Evolutionary conservation across 2,329 filamentous ascomycete species (phyloP), one percentile per base, ranked within the genome.

Genomic region (Talaromyces sp.): DNA sequence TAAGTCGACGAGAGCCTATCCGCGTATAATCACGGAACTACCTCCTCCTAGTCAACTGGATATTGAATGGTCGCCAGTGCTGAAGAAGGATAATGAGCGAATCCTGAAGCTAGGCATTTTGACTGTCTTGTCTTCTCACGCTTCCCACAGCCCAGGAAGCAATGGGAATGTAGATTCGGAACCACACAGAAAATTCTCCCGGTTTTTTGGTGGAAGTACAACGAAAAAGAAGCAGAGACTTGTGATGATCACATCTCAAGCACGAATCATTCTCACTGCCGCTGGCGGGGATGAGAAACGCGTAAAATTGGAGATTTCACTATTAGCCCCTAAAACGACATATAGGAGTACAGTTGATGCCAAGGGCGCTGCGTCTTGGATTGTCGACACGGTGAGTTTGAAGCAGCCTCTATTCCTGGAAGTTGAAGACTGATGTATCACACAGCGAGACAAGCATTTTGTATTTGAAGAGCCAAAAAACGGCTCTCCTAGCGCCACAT

Each of bases 1-100:
- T 36, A 71, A 74, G 35, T 76, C 61, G 48, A 65, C 78, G 25
- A 80, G 91, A 57, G 81, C 84, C 9, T 88, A 91, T 21, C 82
- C 89, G 1, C 82, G 91, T 61, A 86, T 97, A 60, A 95, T 99
- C 61, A 97, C 94, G 1, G 94, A 99, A 72, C 81, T 99, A 9
- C 91, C 94, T 15, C 93, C 94, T n/a, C 94, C 94, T 0, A 96
- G 89, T 53, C 94, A 97, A 72, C 79, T 99, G 25, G 94, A 99
- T 69, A 96, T 99, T 58, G 94, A 99, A 74, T 99, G 94, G 94
- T 97, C 93, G 0, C 94, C 94, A 0, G 92, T 99, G 4, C 78
- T 99, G 57, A 97, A 89, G 9, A 86, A 87, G 67, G 87, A 85
- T 60, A 97, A 97, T 68, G 94, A 99, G 74, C 85, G 94, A 36